A percentile compares a stretch with the other conserved stretches of the same genome.
These are phyloP conservation scores for Thalassiosira exigua DNA, from an alignment of 352 stramenopile species.

Conservation along the genomic window DNA sequence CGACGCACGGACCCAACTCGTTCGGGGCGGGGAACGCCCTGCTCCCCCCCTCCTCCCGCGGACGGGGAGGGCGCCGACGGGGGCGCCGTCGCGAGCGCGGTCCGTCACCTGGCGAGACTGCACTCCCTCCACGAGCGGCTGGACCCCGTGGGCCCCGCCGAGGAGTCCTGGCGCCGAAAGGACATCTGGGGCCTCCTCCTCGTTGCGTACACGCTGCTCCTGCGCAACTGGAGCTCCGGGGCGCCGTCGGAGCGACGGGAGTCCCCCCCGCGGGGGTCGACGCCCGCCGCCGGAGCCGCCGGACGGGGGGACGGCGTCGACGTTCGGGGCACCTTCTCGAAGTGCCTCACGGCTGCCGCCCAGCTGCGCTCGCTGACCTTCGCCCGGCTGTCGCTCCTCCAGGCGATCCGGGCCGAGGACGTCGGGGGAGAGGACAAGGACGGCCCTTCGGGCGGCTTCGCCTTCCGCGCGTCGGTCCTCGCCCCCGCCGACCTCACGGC, in stretches of 20 bases:
- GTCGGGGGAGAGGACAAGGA: neutral
- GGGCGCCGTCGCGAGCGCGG: neutral
- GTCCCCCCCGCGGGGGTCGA: neutral
- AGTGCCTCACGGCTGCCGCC: conserved; percentile 64
- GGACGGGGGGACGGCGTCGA: conserved; percentile 37
- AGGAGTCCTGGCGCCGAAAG: conserved; percentile 62
- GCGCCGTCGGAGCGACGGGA: conserved; percentile 9
- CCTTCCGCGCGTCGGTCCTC: conserved; percentile 77
- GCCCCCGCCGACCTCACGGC: conserved; percentile 72
- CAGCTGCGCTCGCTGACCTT: conserved; percentile 80
- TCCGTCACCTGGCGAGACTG: conserved; percentile 31
- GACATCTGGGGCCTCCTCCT: conserved; percentile 78
- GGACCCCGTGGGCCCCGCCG: conserved; percentile 36
- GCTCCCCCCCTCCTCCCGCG: conserved; percentile 36
- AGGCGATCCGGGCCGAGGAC: conserved; percentile 45
- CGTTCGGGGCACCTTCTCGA: conserved; percentile 54
- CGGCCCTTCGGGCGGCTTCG: conserved; percentile 16
- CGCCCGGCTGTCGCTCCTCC: conserved; percentile 70
- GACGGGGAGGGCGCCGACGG: neutral
- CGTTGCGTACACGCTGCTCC: conserved; percentile 65
- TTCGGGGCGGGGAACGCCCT: conserved; percentile 77
- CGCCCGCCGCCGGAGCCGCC: conserved; percentile 7
- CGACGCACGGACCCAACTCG: conserved; percentile 59
- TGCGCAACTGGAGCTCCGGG: conserved; percentile 57
- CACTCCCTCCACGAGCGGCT: conserved; percentile 62